phyloP scores from a whole-genome alignment of 805 yeast species.

The Ogataea corticis region DNA sequence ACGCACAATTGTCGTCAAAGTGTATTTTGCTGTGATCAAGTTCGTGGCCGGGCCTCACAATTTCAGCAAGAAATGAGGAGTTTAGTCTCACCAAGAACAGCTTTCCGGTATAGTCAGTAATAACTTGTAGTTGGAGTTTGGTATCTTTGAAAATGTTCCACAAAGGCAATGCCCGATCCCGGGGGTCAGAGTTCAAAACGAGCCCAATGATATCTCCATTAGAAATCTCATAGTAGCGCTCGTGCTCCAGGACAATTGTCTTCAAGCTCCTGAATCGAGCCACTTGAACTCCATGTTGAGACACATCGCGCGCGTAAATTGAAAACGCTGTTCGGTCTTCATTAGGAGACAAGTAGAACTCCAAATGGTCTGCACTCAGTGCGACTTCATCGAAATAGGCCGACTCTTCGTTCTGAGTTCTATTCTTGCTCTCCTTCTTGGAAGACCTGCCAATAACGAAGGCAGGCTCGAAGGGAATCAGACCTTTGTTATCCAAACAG shows the following conservation, averaged over 20 bases:
- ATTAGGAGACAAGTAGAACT: conserved; percentile 8
- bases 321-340: background rate
- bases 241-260: conserved; percentile 2
- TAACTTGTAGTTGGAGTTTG: conserved; percentile 25
- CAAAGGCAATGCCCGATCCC: background rate
- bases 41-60: background rate
- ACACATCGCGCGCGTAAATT: conserved; percentile 14
- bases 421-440: conserved; percentile 3
- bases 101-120: conserved; percentile 12
- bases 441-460: conserved; percentile 29
- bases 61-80: conserved; percentile 4
- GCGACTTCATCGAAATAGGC: conserved; percentile 26
- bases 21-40: too few species aligned
- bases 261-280: background rate
- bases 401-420: conserved; percentile 11
- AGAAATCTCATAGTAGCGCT: background rate
- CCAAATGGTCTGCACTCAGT: conserved; percentile 28
- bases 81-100: conserved; percentile 20
- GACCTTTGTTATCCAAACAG: background rate
- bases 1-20: too few species aligned
- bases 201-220: conserved; percentile 28
- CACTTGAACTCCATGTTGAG: conserved; percentile 23
- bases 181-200: conserved; percentile 9
- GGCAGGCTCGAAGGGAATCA: conserved; percentile 6
- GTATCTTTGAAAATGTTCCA: conserved; percentile 23